A percentile compares a stretch with the other conserved stretches of the same genome.
phyloP scores from a whole-genome alignment of 352 stramenopile genomes.

The Phytophthora hybrid region DNA sequence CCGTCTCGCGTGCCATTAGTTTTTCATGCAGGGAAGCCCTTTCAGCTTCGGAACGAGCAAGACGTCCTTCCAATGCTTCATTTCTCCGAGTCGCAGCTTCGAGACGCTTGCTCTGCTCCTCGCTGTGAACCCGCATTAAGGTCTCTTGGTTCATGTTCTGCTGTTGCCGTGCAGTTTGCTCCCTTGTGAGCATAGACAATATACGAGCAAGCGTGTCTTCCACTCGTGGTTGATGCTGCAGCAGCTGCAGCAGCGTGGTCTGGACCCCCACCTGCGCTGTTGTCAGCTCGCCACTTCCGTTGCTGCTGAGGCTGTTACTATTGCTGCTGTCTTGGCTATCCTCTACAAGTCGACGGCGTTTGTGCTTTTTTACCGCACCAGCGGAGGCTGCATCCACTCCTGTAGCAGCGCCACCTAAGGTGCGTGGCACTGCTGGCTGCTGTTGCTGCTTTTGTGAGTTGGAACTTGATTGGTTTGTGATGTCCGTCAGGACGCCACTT shows the following conservation, averaged over 20 bases:
- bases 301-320: slow-evolving; percentile 40
- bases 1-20: slow-evolving; percentile 54
- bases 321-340: slow-evolving; percentile 46
- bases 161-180: slow-evolving; percentile 36
- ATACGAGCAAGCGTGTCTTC: slow-evolving; percentile 47
- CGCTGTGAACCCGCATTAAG: slow-evolving; percentile 34
- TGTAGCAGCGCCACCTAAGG: slow-evolving; percentile 4
- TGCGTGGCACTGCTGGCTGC: slow-evolving; percentile 12
- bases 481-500: slow-evolving; percentile 55
- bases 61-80: slow-evolving; percentile 42
- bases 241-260: slow-evolving; percentile 45
- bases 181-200: slow-evolving; percentile 41
- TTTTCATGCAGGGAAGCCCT: slow-evolving; percentile 48
- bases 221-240: slow-evolving; percentile 45
- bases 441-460: slow-evolving; percentile 33
- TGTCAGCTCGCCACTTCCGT: slow-evolving; percentile 34
- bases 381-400: slow-evolving; percentile 4
- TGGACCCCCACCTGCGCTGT: slow-evolving; percentile 42
- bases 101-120: slow-evolving; percentile 44
- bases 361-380: slow-evolving; percentile 41
- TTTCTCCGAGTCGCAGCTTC: slow-evolving; percentile 40
- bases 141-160: slow-evolving; percentile 37
- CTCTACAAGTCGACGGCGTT: slow-evolving; percentile 40
- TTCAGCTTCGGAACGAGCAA: slow-evolving; percentile 43
- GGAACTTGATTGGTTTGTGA: slow-evolving; percentile 62